Evolutionary conservation across 176 grass and related monocot genomes (phyloP).

Genomic region (Chrysopogon serrulatus): DNA sequence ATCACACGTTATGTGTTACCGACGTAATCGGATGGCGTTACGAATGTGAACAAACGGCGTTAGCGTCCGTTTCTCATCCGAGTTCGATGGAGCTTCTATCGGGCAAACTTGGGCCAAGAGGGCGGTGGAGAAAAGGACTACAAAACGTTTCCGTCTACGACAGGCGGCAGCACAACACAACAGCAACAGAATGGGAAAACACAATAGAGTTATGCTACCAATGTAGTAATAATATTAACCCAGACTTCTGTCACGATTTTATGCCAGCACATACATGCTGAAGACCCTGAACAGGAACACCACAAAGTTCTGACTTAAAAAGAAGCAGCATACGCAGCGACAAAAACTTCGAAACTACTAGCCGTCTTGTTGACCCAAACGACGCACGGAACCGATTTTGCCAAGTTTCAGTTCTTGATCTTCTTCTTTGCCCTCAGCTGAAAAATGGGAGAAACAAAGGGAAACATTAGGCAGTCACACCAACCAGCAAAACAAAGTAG

Average conservation of each 20-base stretch:
- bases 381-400: background rate
- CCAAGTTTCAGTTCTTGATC: slow-evolving; percentile 58
- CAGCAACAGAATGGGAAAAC: background rate
- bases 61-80: too few relatives aligned
- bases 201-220: too few relatives aligned
- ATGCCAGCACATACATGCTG: background rate
- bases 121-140: too few relatives aligned
- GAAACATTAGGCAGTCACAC: background rate
- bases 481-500: background rate
- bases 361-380: background rate
- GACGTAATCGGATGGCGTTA: too few relatives aligned
- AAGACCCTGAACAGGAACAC: background rate
- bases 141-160: too few relatives aligned
- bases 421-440: slow-evolving; percentile 98
- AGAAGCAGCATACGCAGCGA: background rate
- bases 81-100: too few relatives aligned
- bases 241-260: background rate
- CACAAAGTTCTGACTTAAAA: background rate
- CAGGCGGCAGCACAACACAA: too few relatives aligned
- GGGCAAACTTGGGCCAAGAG: too few relatives aligned
- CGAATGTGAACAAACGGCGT: too few relatives aligned
- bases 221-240: background rate
- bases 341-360: background rate
- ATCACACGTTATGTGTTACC: too few relatives aligned
- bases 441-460: background rate